These are phyloP conservation scores for Schizophyllum amplum DNA, from an alignment of 1,284 basidiomycete genomes.

Conservation along the genomic window DNA sequence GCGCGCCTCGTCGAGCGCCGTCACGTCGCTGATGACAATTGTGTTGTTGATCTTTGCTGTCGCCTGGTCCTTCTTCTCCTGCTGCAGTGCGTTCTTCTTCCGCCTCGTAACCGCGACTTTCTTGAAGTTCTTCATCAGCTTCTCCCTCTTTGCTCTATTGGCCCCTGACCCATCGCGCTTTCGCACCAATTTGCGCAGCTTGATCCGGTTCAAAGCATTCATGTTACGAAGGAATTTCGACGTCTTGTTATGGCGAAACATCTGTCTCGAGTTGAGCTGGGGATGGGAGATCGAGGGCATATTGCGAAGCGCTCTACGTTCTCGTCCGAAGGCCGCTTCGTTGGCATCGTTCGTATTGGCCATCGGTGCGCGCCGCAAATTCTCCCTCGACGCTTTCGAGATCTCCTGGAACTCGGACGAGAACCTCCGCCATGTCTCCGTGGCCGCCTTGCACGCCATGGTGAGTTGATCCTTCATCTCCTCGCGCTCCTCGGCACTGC, in stretches of 20 bases:
- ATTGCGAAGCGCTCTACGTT: not conserved
- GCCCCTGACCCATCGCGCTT: slow-evolving; percentile 7
- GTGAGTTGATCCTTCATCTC: slow-evolving; percentile 3
- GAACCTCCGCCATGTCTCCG: slow-evolving; percentile 7
- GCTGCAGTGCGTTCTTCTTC: not conserved
- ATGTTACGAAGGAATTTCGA: slow-evolving; percentile 3
- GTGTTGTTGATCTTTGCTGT: not conserved
- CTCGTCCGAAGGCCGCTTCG: slow-evolving; percentile 7
- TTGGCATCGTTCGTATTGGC: slow-evolving; percentile 12
- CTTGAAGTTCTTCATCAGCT: slow-evolving; percentile 4
- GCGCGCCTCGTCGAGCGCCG: slow-evolving; percentile 9
- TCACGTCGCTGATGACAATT: slow-evolving; percentile 1
- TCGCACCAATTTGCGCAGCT: slow-evolving; percentile 5
- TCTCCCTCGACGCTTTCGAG: slow-evolving; percentile 3
- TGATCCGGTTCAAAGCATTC: slow-evolving; percentile 1
- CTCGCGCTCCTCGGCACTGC: not conserved
- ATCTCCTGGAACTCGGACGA: slow-evolving; percentile 5
- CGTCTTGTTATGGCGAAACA: slow-evolving; percentile 13
- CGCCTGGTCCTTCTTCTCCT: not conserved
- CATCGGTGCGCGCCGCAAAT: slow-evolving; percentile 11
- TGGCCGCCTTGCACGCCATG: slow-evolving; percentile 1
- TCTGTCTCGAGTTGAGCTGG: slow-evolving; percentile 12
- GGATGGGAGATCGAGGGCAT: slow-evolving; percentile 8
- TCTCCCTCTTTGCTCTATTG: slow-evolving; percentile 4
- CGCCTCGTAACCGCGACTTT: slow-evolving; percentile 1